phyloP scores from a whole-genome alignment of 2,329 filamentous ascomycete genomes.

The Talaromyces sp. region DNA sequence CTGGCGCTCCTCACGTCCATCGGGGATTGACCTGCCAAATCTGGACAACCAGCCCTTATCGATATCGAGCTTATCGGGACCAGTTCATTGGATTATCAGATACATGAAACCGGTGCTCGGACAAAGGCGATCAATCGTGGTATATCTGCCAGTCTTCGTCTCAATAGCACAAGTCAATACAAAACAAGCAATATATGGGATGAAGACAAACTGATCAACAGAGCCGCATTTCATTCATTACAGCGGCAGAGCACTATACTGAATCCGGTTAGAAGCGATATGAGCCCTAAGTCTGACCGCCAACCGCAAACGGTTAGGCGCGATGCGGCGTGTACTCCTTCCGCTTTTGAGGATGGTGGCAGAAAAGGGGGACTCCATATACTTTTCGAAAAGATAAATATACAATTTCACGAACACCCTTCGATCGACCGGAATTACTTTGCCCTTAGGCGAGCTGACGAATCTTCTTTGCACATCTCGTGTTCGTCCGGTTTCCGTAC shows the following conservation, averaged over 20 bases:
- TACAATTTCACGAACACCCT: neutral
- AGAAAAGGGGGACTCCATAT: conserved; percentile 15
- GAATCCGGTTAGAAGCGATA: neutral
- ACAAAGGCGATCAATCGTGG: no score
- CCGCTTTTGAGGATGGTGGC: conserved; percentile 16
- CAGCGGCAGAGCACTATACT: neutral
- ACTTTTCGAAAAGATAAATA: neutral
- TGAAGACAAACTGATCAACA: neutral
- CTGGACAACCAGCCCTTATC: neutral
- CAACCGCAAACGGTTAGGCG: conserved; percentile 15
- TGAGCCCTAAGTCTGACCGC: conserved; percentile 14
- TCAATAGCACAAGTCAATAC: neutral
- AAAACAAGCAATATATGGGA: neutral
- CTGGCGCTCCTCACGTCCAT: neutral
- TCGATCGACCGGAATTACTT: neutral
- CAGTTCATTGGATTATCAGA: neutral
- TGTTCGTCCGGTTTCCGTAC: neutral
- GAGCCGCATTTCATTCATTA: neutral
- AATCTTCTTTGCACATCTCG: neutral
- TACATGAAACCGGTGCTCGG: no score
- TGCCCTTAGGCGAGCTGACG: neutral
- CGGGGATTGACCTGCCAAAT: neutral
- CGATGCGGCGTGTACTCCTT: neutral
- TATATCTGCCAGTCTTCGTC: neutral
- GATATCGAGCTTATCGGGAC: neutral